Percentiles rank a stretch among this genome's conserved stretches.
These are phyloP conservation scores for Bipolaris cookei DNA, from an alignment of 2,329 filamentous ascomycete genomes.

Conservation along the genomic window DNA sequence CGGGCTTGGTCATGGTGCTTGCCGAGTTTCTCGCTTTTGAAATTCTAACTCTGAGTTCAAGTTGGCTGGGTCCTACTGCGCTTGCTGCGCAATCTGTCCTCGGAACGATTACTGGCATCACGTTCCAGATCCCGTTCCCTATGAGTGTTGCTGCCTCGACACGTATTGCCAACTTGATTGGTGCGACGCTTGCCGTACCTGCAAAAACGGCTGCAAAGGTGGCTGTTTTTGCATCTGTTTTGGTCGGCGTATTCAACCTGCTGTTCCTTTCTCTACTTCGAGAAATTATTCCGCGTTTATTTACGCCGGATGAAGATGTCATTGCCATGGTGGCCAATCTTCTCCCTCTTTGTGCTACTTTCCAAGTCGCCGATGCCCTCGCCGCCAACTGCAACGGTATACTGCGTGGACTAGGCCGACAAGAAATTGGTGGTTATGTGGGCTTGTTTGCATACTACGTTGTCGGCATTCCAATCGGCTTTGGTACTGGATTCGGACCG, in stretches of 20 bases:
- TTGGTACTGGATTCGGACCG: conserved; percentile 77
- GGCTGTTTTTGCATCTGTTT: conserved; percentile 67
- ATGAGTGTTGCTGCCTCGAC: conserved; percentile 88
- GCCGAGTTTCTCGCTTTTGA: conserved; percentile 95
- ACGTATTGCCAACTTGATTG: conserved; percentile 89
- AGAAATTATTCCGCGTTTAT: conserved; percentile 76
- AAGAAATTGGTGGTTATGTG: conserved; percentile 87
- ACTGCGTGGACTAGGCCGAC: conserved; percentile 83
- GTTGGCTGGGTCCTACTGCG: conserved; percentile 77
- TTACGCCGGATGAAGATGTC: conserved; percentile 71
- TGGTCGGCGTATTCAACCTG: conserved; percentile 82
- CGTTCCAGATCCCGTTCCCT: conserved; percentile 91
- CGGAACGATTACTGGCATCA: conserved; percentile 76
- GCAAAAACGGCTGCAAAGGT: conserved; percentile 83
- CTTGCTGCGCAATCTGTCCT: conserved; percentile 90
- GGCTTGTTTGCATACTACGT: conserved; percentile 87
- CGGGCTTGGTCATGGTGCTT: conserved; percentile 91
- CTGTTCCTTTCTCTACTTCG: conserved; percentile 71
- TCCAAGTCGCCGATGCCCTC: conserved; percentile 88
- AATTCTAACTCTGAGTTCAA: conserved; percentile 81
- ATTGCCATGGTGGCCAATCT: conserved; percentile 69
- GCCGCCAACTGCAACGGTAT: conserved; percentile 82
- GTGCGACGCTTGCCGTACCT: conserved; percentile 79
- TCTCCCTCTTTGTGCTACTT: conserved; percentile 81
- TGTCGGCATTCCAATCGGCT: conserved; percentile 82